phyloP scores from a whole-genome alignment of 306 rosid species.

The Vachellia pachyceras region DNA sequence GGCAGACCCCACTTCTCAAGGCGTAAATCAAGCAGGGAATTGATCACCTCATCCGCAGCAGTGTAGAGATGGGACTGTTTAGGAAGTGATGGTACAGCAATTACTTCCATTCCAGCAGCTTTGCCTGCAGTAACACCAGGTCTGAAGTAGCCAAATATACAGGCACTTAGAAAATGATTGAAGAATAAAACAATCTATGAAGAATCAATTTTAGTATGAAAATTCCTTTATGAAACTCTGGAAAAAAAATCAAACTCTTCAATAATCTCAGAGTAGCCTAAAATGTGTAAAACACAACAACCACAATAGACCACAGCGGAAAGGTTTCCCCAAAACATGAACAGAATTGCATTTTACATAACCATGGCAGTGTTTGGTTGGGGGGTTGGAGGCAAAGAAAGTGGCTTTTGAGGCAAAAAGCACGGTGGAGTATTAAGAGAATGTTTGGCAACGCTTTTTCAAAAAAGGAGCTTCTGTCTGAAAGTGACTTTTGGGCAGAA shows the following conservation, averaged over 20 bases:
- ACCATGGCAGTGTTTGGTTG: no score
- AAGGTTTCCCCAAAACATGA: slow-evolving; percentile 5
- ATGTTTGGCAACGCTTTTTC: no score
- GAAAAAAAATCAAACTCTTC: no score
- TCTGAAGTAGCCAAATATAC: slow-evolving; percentile 58
- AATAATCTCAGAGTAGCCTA: no score
- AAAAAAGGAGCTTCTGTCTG: no score
- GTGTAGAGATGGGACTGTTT: slow-evolving; percentile 77
- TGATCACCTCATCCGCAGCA: slow-evolving; percentile 87
- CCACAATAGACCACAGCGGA: slow-evolving; percentile 3
- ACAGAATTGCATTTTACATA: background rate
- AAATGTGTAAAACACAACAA: no score
- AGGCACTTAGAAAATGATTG: slow-evolving; percentile 26
- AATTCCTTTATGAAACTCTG: slow-evolving; percentile 14
- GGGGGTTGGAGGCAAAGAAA: no score
- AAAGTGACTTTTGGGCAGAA: no score
- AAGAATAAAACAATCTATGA: background rate
- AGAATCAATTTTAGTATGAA: slow-evolving; percentile 7
- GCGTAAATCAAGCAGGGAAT: slow-evolving; percentile 85
- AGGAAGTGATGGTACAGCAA: slow-evolving; percentile 92
- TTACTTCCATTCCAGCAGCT: slow-evolving; percentile 89
- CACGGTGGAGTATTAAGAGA: no score
- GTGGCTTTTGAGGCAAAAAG: no score
- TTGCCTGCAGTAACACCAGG: slow-evolving; percentile 91
- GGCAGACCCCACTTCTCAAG: slow-evolving; percentile 98